A percentile compares a stretch with the other conserved stretches of the same genome.
phyloP scores from a whole-genome alignment of 2,329 filamentous ascomycete species.

The Ramularia endophylla region DNA sequence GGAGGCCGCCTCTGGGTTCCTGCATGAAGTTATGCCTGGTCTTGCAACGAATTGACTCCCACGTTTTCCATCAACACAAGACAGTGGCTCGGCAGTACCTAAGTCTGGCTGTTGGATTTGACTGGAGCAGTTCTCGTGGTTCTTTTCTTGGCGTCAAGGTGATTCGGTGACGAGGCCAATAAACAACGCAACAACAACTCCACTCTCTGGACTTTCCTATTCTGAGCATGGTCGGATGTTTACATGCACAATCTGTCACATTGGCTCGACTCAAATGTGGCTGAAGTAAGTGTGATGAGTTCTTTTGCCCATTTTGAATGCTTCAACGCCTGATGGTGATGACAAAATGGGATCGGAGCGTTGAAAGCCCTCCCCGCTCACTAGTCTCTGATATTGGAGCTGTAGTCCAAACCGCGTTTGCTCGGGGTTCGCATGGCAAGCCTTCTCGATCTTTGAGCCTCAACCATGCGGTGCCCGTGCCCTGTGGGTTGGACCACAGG shows the following conservation, averaged over 20 bases:
- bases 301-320: not conserved
- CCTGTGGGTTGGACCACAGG: slow-evolving; percentile 9
- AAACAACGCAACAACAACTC: not conserved
- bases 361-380: not conserved
- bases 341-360: not conserved
- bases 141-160: not conserved
- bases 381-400: not conserved
- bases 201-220: slow-evolving; percentile 1
- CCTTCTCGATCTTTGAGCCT: not conserved
- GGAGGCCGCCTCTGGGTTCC: too few relatives aligned
- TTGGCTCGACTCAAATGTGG: not conserved
- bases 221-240: too few relatives aligned
- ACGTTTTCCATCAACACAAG: not conserved
- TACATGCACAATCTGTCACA: too few relatives aligned
- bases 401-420: slow-evolving; percentile 10
- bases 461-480: slow-evolving; percentile 9
- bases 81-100: not conserved
- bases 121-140: not conserved
- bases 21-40: too few relatives aligned
- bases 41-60: not conserved
- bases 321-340: not conserved
- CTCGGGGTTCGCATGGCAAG: slow-evolving; percentile 14
- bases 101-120: not conserved
- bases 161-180: not conserved
- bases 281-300: not conserved